phyloP scores from a whole-genome alignment of 2,329 filamentous ascomycete genomes.

The Aspergillus hortae region DNA sequence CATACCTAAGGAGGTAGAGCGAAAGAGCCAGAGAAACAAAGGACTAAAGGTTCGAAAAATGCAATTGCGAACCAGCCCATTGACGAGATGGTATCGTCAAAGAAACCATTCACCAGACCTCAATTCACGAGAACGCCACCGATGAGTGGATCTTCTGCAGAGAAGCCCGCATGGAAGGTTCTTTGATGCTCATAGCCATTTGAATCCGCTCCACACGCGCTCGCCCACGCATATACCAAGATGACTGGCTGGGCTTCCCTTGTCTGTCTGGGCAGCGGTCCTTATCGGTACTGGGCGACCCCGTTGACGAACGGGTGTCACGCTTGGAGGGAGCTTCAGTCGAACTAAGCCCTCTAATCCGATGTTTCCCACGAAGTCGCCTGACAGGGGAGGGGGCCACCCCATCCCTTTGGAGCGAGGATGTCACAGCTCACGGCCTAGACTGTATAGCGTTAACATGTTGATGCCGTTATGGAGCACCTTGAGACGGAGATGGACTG shows the following conservation, averaged over 20 bases:
- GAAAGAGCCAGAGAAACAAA: not conserved
- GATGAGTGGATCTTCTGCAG: constrained; percentile 23
- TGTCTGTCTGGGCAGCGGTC: constrained; percentile 12
- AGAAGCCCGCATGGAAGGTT: constrained; percentile 34
- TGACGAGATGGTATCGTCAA: not conserved
- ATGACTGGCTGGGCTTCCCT: not conserved
- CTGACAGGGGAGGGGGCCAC: constrained; percentile 10
- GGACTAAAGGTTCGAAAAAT: not conserved
- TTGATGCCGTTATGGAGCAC: not conserved
- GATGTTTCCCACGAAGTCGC: constrained; percentile 7
- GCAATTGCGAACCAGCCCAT: not conserved
- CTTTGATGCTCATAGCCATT: constrained; percentile 14
- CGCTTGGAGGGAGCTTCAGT: constrained; percentile 10
- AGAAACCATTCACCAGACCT: constrained; percentile 3
- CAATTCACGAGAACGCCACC: constrained; percentile 13
- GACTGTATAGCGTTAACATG: not conserved
- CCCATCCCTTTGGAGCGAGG: constrained; percentile 1
- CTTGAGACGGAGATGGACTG: not conserved
- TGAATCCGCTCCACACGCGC: constrained; percentile 3
- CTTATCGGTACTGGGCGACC: constrained; percentile 13
- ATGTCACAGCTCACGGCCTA: constrained; percentile 2
- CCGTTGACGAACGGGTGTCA: constrained; percentile 12
- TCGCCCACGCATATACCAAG: constrained; percentile 6
- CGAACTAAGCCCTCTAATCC: not conserved
- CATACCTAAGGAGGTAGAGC: not conserved